Conservation (phyloP, 2,329 filamentous ascomycete genomes). For the Diaporthe amygdali region DNA sequence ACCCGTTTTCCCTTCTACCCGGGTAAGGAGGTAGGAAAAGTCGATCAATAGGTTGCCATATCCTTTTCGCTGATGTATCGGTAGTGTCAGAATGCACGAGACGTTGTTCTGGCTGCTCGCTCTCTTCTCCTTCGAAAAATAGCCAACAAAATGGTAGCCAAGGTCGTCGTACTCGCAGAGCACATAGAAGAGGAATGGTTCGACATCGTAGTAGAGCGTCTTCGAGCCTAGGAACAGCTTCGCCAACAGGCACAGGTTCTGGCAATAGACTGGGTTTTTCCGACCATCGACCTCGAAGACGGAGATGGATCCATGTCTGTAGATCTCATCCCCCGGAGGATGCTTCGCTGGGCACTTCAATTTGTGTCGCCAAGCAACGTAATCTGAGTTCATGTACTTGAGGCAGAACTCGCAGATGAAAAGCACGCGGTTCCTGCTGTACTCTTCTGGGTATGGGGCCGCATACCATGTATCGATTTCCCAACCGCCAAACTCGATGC, state of each 20-base stretch:
- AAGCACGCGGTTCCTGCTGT: conserved; percentile 93
- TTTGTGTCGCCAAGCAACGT: conserved; percentile 97
- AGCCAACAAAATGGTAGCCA: conserved; percentile 97
- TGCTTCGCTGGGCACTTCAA: conserved; percentile 96
- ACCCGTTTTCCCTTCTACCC: conserved; percentile 90
- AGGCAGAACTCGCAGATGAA: conserved; percentile 99
- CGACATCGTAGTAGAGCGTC: conserved; percentile 96
- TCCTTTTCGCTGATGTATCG: conserved; percentile 95
- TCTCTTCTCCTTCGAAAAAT: conserved; percentile 98
- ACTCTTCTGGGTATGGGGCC: conserved; percentile 96
- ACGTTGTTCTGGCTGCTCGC: conserved; percentile 96
- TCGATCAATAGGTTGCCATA: conserved; percentile 97
- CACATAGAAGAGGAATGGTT: conserved; percentile 96
- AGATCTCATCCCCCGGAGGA: conserved; percentile 96
- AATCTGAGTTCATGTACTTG: conserved; percentile 99
- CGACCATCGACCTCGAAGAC: conserved; percentile 98
- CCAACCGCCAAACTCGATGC: conserved; percentile 96
- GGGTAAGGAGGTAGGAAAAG: conserved; percentile 95
- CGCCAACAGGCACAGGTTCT: conserved; percentile 93
- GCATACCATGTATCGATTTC: conserved; percentile 99
- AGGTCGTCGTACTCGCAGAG: conserved; percentile 92
- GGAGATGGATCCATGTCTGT: conserved; percentile 86
- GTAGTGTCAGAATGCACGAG: conserved; percentile 93
- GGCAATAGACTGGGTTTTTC: conserved; percentile 98
- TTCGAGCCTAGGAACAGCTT: conserved; percentile 99